Evolutionary conservation across 169 alveolate genomes (phyloP).

Genomic region (Cryptosporidium viatorum): DNA sequence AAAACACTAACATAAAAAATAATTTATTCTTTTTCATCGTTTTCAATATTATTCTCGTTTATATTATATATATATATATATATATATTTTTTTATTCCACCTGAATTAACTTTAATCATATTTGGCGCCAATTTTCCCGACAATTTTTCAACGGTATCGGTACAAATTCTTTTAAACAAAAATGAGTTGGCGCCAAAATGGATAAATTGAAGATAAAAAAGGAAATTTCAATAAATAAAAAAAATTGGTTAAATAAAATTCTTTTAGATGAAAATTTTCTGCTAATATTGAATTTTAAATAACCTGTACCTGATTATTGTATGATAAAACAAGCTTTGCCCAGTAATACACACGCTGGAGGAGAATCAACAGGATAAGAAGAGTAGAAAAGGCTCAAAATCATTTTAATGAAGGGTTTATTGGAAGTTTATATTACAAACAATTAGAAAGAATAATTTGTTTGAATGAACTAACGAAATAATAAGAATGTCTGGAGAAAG

Average conservation of each 20-base stretch:
- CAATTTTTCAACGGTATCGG: neutral
- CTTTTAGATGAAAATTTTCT: neutral
- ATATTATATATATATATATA: no score
- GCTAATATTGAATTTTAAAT: neutral
- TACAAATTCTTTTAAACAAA: neutral
- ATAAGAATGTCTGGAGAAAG: slow-evolving; percentile 1
- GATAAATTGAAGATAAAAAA: neutral
- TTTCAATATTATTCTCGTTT: no score
- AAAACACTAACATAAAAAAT: no score
- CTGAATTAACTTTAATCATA: neutral
- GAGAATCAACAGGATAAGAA: neutral
- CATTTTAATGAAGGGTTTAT: neutral
- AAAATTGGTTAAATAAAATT: neutral
- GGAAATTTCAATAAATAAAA: no score
- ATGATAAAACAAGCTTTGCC: neutral
- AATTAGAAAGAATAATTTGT: neutral
- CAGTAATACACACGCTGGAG: neutral
- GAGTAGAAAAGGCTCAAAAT: neutral
- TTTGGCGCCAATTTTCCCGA: neutral
- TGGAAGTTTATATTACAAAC: neutral
- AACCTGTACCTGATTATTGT: neutral
- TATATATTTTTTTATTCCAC: no score
- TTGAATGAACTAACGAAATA: neutral
- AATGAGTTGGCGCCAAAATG: neutral
- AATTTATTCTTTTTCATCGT: no score